A percentile compares a stretch with the other conserved stretches of the same genome.
Conservation (phyloP, 73 alveolate species). For the Uronychia setigera region DNA sequence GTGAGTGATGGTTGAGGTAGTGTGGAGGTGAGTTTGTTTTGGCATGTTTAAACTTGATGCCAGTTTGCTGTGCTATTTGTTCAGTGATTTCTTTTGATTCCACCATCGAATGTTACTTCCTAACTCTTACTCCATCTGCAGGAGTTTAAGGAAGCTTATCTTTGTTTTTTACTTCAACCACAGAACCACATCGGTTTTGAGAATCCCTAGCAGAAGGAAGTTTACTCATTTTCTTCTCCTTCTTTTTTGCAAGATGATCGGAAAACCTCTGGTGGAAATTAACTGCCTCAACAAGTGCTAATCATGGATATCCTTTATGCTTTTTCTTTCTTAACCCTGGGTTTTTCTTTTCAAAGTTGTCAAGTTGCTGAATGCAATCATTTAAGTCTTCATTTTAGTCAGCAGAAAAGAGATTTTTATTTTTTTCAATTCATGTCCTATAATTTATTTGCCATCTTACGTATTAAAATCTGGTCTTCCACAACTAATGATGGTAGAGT, state of each 20-base stretch:
- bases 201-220: too few species aligned
- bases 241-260: background rate
- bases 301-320: background rate
- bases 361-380: background rate
- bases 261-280: background rate
- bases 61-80: too few species aligned
- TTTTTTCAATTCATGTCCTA: background rate
- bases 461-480: background rate
- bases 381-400: background rate
- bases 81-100: too few species aligned
- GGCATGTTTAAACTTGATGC: too few species aligned
- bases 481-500: background rate
- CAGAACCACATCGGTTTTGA: too few species aligned
- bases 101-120: too few species aligned
- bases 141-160: too few species aligned
- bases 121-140: too few species aligned
- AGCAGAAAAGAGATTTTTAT: background rate
- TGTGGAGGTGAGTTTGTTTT: too few species aligned
- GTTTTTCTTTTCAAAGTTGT: background rate
- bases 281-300: background rate
- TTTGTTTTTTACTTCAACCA: too few species aligned
- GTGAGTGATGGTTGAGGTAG: too few species aligned
- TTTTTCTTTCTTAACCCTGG: background rate
- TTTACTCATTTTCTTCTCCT: background rate
- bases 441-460: background rate